Percentiles rank a stretch among this genome's conserved stretches.
Evolutionary conservation across 2,329 filamentous ascomycete genomes (phyloP).

Genomic region (Nemania bipapillata): DNA sequence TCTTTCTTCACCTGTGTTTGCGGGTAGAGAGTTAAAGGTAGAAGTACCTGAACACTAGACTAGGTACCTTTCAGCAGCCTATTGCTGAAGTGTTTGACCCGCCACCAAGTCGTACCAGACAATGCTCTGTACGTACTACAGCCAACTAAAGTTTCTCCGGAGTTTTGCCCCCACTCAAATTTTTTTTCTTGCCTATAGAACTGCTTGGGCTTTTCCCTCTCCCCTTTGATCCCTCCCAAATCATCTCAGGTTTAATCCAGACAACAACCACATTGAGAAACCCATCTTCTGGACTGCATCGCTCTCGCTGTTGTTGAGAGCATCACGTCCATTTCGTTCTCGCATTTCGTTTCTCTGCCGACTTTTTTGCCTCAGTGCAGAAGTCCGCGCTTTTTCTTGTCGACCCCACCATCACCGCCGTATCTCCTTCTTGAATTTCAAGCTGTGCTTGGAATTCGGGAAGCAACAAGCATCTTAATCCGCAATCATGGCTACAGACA

Average conservation of each 20-base stretch:
- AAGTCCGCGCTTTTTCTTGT: conserved; percentile 44
- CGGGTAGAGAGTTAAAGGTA: not conserved
- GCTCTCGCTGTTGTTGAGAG: conserved; percentile 47
- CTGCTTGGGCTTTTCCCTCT: conserved; percentile 43
- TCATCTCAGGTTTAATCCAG: conserved; percentile 38
- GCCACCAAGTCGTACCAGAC: conserved; percentile 1
- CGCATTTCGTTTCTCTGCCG: conserved; percentile 41
- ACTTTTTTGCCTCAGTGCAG: conserved; percentile 46
- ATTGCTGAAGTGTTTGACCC: not conserved
- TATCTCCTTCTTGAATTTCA: conserved; percentile 71
- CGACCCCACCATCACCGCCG: conserved; percentile 55
- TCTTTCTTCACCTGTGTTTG: conserved; percentile 14
- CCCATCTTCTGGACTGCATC: conserved; percentile 39
- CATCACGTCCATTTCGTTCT: conserved; percentile 45
- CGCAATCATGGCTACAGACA: conserved; percentile 98
- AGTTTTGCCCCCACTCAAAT: conserved; percentile 50
- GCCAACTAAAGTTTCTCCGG: conserved; percentile 45
- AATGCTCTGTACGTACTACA: conserved; percentile 23
- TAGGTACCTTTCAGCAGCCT: not conserved
- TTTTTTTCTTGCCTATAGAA: conserved; percentile 46
- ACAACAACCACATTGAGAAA: conserved; percentile 39
- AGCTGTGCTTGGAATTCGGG: conserved; percentile 82
- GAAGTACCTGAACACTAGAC: conserved; percentile 13
- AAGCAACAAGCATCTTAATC: conserved; percentile 63
- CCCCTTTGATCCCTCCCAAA: conserved; percentile 43